phyloP scores from a whole-genome alignment of 306 rosid species.

The Quercus rubra region DNA sequence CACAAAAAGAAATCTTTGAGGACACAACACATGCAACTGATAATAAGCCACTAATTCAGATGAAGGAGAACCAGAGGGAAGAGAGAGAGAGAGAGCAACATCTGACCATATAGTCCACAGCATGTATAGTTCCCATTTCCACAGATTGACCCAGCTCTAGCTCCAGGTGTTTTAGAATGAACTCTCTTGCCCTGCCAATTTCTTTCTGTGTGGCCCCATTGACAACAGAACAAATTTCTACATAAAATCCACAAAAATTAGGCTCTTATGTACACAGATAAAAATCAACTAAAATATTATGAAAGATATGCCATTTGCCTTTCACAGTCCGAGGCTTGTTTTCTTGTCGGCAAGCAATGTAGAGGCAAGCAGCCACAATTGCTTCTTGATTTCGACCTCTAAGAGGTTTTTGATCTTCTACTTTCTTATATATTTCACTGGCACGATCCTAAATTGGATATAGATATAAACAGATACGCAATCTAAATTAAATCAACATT shows the following conservation, averaged over 20 bases:
- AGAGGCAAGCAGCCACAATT: conserved; percentile 94
- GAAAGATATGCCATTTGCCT: conserved; percentile 41
- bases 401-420: conserved; percentile 92
- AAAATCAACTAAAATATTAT: conserved; percentile 4
- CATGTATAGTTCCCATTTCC: conserved; percentile 98
- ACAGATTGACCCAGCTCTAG: conserved; percentile 86
- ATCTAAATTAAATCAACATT: too few relatives aligned
- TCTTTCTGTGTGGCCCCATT: conserved; percentile 97
- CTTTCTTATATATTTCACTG: conserved; percentile 91
- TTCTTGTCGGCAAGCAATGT: conserved; percentile 98
- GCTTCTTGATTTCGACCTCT: conserved; percentile 99
- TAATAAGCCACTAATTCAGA: not conserved
- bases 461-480: too few relatives aligned
- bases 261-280: conserved; percentile 45
- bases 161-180: conserved; percentile 94
- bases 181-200: conserved; percentile 97
- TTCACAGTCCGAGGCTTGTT: conserved; percentile 96
- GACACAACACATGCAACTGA: not conserved
- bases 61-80: too few relatives aligned
- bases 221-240: conserved; percentile 97
- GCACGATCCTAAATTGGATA: conserved; percentile 74
- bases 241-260: conserved; percentile 42
- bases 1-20: not conserved
- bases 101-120: conserved; percentile 85
- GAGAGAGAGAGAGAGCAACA: too few relatives aligned